Base-by-base conservation (phyloP, 345 rosid species). In the Aquilaria sinensis region DNA sequence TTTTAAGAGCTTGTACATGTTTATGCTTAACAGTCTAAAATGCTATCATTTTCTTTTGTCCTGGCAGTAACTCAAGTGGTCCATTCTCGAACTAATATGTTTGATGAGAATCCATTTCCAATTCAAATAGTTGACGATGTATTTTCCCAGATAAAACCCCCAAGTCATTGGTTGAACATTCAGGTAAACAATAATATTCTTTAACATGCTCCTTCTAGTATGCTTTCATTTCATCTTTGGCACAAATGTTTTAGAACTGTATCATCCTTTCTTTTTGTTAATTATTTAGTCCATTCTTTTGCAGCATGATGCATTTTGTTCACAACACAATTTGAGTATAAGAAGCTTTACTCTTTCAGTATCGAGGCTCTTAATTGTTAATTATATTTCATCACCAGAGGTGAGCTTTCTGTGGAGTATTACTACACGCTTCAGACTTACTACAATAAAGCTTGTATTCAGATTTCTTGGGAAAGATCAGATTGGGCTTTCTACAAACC, bases 381-480 rank as follows among this genome's bases (percentile, higher is more conserved):
- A 58, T 67, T 85, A 79, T 60, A 82, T 94, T 72, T 94, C 97
- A 29, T 94, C 99, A 55, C 97, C 96, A 2, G 97, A 94, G 51
- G 85, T 84, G 61, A 63, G 52, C 65, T 90, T 94, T 83, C 77
- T 94, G 80, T 74, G 53, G 70, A 69, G 75, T 62, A 74, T 90
- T 65, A 78, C 74, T 53, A 3, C 76, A 5, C 78, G 82, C 37
- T 68, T 93, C 56, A 78, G 66, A 10, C 73, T 65, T 37, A 72
- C 67, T 0, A 69, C 61, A 49, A 88, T 89, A 31, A 87, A 78
- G 66, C 83, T 86, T 67, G 66, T 88, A 65, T 88, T 94, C 73
- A 72, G 80, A 63, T 84, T 90, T 67, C 78, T 83, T 14, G 82
- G 64, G 57, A 16, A 57, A 82, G 61, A 74, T n/a, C 78, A 67